Percentiles rank a stretch among this genome's conserved stretches.
Evolutionary conservation across 495 filamentous ascomycete species (phyloP).

Genomic region (Pseudomonodictys pantanalensis): DNA sequence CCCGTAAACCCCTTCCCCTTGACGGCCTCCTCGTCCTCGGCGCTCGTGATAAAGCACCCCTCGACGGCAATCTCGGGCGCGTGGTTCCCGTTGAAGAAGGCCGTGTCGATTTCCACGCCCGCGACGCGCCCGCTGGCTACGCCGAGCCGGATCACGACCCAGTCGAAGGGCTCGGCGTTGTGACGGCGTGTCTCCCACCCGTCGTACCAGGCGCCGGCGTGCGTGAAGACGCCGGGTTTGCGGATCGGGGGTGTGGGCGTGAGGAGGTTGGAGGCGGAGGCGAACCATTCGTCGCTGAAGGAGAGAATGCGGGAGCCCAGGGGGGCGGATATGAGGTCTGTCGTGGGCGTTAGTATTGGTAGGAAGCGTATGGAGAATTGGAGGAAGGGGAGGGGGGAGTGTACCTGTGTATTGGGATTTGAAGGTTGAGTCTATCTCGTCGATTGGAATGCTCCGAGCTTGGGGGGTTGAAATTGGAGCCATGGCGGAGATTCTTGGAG

Average conservation of each 20-base stretch:
- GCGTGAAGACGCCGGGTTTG: conserved; percentile 77
- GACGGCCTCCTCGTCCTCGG: conserved; percentile 45
- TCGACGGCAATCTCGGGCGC: conserved; percentile 81
- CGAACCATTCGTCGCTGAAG: conserved; percentile 88
- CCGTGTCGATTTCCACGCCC: conserved; percentile 83
- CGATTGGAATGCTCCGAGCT: conserved; percentile 29
- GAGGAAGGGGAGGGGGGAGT: background rate
- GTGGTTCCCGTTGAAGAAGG: conserved; percentile 84
- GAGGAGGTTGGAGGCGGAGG: conserved; percentile 73
- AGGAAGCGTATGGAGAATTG: background rate
- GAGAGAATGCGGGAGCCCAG: conserved; percentile 72
- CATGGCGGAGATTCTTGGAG: conserved; percentile 18
- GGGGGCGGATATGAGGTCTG: conserved; percentile 73
- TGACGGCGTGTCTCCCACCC: conserved; percentile 92
- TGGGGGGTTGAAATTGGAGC: conserved; percentile 21
- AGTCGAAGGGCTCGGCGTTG: conserved; percentile 76
- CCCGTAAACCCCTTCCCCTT: conserved; percentile 54
- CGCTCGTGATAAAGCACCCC: conserved; percentile 57
- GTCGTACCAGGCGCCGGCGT: conserved; percentile 89
- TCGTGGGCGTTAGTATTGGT: conserved; percentile 20
- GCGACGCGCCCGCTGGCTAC: conserved; percentile 71
- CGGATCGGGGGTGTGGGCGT: conserved; percentile 72
- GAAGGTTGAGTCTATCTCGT: conserved; percentile 70
- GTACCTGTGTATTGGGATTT: conserved; percentile 65
- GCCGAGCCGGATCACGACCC: conserved; percentile 77